Percentiles rank a stretch among this genome's conserved stretches.
phyloP scores from a whole-genome alignment of 768 basidiomycete species.

The Chalciporus pseudorubinellus region DNA sequence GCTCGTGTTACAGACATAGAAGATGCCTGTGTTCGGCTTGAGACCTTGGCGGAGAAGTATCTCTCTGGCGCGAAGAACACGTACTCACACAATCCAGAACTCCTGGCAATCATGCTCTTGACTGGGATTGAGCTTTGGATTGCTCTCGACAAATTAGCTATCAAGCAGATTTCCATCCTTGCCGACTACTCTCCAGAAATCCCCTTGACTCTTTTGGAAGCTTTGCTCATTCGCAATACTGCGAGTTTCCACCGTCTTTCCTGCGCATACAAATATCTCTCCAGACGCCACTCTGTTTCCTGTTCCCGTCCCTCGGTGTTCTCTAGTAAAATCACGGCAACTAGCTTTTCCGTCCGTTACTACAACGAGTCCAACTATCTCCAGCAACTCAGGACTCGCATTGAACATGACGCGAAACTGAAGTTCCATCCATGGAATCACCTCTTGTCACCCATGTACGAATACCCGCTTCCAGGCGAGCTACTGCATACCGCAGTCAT shows the following conservation, averaged over 20 bases:
- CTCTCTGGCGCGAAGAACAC: conserved; percentile 16
- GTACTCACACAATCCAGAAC: conserved; percentile 34
- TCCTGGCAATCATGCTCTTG: conserved; percentile 40
- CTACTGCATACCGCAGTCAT: conserved; percentile 18
- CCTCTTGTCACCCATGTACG: conserved; percentile 30
- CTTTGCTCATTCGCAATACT: conserved; percentile 27
- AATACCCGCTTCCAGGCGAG: conserved; percentile 40
- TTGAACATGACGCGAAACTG: conserved; percentile 25
- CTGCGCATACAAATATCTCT: conserved; percentile 30
- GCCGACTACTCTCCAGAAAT: conserved; percentile 33
- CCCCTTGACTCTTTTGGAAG: conserved; percentile 14
- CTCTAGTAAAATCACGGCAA: conserved; percentile 9
- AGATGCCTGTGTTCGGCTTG: conserved; percentile 13
- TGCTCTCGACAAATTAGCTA: conserved; percentile 28
- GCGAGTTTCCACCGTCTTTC: conserved; percentile 28
- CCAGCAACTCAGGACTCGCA: conserved; percentile 24
- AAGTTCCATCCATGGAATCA: conserved; percentile 7
- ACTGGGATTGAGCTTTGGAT: conserved; percentile 34
- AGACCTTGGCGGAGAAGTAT: conserved; percentile 25
- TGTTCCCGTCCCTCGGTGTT: conserved; percentile 31
- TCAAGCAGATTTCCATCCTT: conserved; percentile 26
- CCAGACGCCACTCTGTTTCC: conserved; percentile 22
- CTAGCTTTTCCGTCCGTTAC: conserved; percentile 36
- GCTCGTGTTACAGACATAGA: neutral
- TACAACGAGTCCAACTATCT: conserved; percentile 26